Conservation (phyloP, 2,329 filamentous ascomycete genomes). For the Clarireedia sp. region DNA sequence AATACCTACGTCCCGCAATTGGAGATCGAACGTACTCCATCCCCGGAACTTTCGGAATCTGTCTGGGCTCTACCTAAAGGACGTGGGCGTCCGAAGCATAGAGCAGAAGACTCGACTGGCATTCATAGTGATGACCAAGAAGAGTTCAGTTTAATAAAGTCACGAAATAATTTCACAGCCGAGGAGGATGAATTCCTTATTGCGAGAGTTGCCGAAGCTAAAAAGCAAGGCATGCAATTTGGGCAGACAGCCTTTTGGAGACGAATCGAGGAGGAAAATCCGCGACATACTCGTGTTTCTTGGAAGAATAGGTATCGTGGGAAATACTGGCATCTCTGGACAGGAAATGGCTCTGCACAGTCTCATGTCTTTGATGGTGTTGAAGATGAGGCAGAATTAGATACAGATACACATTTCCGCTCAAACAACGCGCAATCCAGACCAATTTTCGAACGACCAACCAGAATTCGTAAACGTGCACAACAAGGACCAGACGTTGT, state of each 20-base stretch:
- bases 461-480: conserved; percentile 19
- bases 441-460: conserved; percentile 9
- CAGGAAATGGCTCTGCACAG: background rate
- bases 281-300: conserved; percentile 15
- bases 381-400: background rate
- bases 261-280: conserved; percentile 17
- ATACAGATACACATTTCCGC: background rate
- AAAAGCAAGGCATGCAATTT: conserved; percentile 12
- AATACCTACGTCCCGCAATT: conserved; percentile 15
- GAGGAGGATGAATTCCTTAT: conserved; percentile 24
- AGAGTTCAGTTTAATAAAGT: background rate
- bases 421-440: background rate
- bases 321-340: conserved; percentile 4
- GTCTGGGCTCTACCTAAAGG: conserved; percentile 24
- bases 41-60: conserved; percentile 21
- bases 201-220: conserved; percentile 19
- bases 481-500: conserved; percentile 23
- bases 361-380: background rate
- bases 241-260: conserved; percentile 15
- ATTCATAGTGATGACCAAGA: conserved; percentile 1
- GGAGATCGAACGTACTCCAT: conserved; percentile 20
- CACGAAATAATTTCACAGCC: conserved; percentile 15
- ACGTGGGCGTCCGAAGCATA: conserved; percentile 4
- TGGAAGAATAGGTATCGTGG: background rate
- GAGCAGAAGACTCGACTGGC: background rate